Evolutionary conservation across 495 filamentous ascomycete species (phyloP), one percentile per base, ranked within the genome.

Genomic region (Parathielavia appendiculata): DNA sequence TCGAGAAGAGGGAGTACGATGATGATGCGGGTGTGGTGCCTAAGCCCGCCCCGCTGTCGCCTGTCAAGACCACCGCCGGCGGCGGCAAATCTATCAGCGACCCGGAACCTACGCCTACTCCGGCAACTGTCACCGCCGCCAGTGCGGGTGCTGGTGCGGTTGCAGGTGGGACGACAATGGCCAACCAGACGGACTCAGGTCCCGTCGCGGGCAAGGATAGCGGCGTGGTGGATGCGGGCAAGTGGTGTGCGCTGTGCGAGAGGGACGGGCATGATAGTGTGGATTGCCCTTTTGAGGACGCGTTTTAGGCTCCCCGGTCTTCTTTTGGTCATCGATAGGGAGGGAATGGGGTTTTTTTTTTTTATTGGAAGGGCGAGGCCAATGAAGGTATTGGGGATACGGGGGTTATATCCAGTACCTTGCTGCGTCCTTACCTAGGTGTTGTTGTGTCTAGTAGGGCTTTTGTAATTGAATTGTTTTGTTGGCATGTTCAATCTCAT

Each of bases 181-280:
- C 74, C 61, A 86, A 80, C 71, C 84, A 73, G 63, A 85, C 79
- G 81, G 87, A 77, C 36, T 77, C 82, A n/a, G 86, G 83, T 5
- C 86, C 89, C 17, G 81, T 88, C 12, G 86, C 89, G 5, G 92
- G 90, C 39, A 96, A 93, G 76, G 84, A 86, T 54, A 89, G 82
- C 50, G 86, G 85, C 1, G 76, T 88, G 36, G 80, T 93, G 57
- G 90, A 98, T 65, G 83, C 84, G 61, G 77, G 83, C 56, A 96
- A 93, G 73, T 99, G 93, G 93, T 99, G 93, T 74, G 93, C 95
- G 53, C 77, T 97, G 46, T 99, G 93, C 70, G 93, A 99, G 77
- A 82, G 87, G 54, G 95, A 97, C 66, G 93, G 93, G 34, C 93
- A 99, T 66, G 89, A 93, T 70, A 96, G 91, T 67, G 90, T 95